Base-by-base conservation (phyloP, 805 yeast genomes). In the Wickerhamiella siamensis region DNA sequence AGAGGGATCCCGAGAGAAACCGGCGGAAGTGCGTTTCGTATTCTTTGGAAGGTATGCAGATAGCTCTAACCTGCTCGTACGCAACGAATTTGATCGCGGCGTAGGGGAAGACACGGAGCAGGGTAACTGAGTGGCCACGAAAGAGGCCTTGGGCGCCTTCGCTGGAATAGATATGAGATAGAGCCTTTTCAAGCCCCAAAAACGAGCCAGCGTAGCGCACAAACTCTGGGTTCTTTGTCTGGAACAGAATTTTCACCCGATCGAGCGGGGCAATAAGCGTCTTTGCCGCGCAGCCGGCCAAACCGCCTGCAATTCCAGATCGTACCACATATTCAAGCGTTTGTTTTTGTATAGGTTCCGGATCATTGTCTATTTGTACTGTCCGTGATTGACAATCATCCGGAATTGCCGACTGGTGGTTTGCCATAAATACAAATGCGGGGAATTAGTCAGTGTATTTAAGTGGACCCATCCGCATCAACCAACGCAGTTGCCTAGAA, bases 41-140 rank as follows among this genome's bases (percentile, higher is more conserved):
- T 10, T 64, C 64, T 43, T 74, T 78, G 40, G 70, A 65, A 2
- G 95, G 95, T 40, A 91, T 91, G 45, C 91, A 60, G 1, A 81
- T 42, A 10, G 82, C 69, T 47, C 98, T 64, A 38, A 87, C 75
- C 60, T 91, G 97, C 62, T 91, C 98, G 60, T 91, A 91, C 8
- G 94, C 87, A 14, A 91, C 95, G 60, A 88, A 91, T 59, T 91
- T 91, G 54, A 91, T 82, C 9, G 95, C 95, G 3, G 98, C 96
- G 59, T 91, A 91, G 1, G 98, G 98, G 59, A 91, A 88, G 3
- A 91, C 83, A 47, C 98, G 69, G 34, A 87, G 60, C 39, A 91
- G 64, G 0, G 98, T 91, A 1, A 93, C 95, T 4, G 94, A 83
- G 59, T 91, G 98, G 33, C 98, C 98, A 54, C 88, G 95, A 58